Evolutionary conservation across 768 basidiomycete genomes (phyloP).

Genomic region (Tylopilus felleus): DNA sequence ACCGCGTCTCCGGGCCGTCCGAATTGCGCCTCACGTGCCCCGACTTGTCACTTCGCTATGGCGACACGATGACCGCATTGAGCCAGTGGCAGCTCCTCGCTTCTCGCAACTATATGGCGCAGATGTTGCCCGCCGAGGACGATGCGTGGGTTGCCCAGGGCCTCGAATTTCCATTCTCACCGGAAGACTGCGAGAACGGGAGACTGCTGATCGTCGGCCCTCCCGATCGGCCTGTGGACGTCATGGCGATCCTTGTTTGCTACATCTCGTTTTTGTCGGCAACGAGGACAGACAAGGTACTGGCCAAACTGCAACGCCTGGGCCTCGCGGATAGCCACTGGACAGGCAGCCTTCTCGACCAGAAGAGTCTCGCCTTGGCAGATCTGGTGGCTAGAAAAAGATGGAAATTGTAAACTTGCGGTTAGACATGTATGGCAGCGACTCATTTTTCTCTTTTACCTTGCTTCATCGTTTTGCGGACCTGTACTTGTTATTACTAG

Average conservation of each 20-base stretch:
- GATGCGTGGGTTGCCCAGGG: background rate
- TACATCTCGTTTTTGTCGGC: background rate
- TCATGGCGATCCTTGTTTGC: too few species aligned
- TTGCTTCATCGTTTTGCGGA: too few species aligned
- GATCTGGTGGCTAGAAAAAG: background rate
- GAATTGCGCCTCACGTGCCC: constrained; percentile 3
- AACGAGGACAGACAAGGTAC: background rate
- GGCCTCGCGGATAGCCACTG: background rate
- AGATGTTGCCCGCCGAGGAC: background rate
- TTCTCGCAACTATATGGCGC: background rate
- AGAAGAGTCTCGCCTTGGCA: background rate
- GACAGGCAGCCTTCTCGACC: background rate
- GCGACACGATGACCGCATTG: background rate
- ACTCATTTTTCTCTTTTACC: background rate
- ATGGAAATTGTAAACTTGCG: background rate
- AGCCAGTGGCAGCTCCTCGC: background rate
- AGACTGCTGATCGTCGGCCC: too few species aligned
- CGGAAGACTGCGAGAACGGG: too few species aligned
- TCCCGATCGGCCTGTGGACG: too few species aligned
- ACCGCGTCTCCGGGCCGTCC: background rate
- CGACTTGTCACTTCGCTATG: background rate
- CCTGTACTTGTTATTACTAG: too few species aligned
- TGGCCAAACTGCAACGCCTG: background rate
- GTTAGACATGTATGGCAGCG: background rate
- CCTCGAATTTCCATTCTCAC: too few species aligned